These are phyloP conservation scores for Plasmodium chabaudi DNA, from an alignment of 169 alveolate species.

Conservation along the genomic window DNA sequence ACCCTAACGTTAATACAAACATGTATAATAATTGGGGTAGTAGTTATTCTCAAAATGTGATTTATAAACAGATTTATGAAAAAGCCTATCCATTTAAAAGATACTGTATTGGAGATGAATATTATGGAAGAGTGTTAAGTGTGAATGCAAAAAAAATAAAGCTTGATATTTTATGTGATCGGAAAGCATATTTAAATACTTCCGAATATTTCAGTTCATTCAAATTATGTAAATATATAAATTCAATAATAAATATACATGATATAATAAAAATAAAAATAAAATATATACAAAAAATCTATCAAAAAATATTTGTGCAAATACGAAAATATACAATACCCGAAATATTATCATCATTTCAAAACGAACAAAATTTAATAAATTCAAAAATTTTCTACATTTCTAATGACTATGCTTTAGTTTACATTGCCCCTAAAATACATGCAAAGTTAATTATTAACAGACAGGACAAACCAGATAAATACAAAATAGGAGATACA, in stretches of 20 bases:
- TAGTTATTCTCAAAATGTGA: not conserved
- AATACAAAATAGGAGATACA: slow-evolving; percentile 13
- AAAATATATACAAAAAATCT: slow-evolving; percentile 24
- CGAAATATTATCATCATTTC: slow-evolving; percentile 62
- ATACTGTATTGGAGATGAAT: slow-evolving; percentile 48
- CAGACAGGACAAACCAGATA: slow-evolving; percentile 1
- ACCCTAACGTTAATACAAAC: too few relatives aligned
- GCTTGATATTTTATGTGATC: slow-evolving; percentile 64
- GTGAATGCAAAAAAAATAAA: slow-evolving; percentile 41
- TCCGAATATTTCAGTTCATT: slow-evolving; percentile 27
- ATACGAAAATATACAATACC: slow-evolving; percentile 35
- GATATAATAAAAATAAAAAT: slow-evolving; percentile 59
- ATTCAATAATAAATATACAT: slow-evolving; percentile 26
- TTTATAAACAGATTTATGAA: slow-evolving; percentile 44
- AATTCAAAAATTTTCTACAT: slow-evolving; percentile 30
- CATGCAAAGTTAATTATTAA: slow-evolving; percentile 28
- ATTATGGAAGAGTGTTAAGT: slow-evolving; percentile 61
- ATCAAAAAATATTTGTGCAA: slow-evolving; percentile 43
- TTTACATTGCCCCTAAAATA: slow-evolving; percentile 54
- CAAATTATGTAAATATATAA: slow-evolving; percentile 27
- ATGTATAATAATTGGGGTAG: too few relatives aligned
- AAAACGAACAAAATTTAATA: slow-evolving; percentile 7
- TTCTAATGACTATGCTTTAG: not conserved
- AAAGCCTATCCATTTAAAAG: slow-evolving; percentile 28
- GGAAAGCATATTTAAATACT: slow-evolving; percentile 68